Base-by-base conservation (phyloP, 2,329 filamentous ascomycete genomes). In the Diaporthe aspalathi region DNA sequence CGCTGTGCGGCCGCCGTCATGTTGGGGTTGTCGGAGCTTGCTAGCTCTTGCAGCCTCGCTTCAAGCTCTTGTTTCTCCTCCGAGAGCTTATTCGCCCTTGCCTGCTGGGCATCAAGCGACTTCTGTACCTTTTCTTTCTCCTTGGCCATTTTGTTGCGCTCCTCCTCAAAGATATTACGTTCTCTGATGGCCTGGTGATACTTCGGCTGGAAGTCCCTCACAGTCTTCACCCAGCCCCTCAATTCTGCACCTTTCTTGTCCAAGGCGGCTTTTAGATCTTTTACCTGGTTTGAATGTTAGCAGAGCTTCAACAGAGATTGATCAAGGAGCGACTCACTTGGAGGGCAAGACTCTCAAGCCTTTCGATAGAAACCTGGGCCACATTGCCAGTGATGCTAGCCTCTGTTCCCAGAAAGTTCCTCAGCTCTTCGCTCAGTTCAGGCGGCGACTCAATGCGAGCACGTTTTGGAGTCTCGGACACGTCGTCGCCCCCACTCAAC, bases 141-240 rank as follows among this genome's bases (percentile, higher is more conserved):
- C 40, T 80, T 77, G 40, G 76, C 72, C 2, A 80, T 81, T 5
- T 74, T 77, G 49, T 82, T 79, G 63, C 83, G 83, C 40, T 89
- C 82, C 24, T 78, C 81, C 74, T 89, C 83, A 50, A 86, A 87
- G 6, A 75, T 76, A 43, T 81, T 81, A 43, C 87, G 85, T 27
- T 90, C 88, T 70, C 84, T 79, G 6, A 89, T 77, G 3, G 88
- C 87, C 17, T 81, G 81, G 74, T 86, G 84, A 70, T 85, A 86
- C 53, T 82, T 83, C 9, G 80, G 77, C 63, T 88, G 84, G 5
- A 89, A 83, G 7, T 79, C 78, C 27, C 80, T 79, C 2, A 85
- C 77, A 2, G 85, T 86, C 27, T 79, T 80, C 62, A 84, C 79
- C 67, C 85, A 82, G 22, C 85, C 85, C 38, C 84, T 82, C 20